Percentiles rank a stretch among this genome's conserved stretches.
phyloP scores from a whole-genome alignment of 495 filamentous ascomycete species.

The Penicillium bialowiezense region DNA sequence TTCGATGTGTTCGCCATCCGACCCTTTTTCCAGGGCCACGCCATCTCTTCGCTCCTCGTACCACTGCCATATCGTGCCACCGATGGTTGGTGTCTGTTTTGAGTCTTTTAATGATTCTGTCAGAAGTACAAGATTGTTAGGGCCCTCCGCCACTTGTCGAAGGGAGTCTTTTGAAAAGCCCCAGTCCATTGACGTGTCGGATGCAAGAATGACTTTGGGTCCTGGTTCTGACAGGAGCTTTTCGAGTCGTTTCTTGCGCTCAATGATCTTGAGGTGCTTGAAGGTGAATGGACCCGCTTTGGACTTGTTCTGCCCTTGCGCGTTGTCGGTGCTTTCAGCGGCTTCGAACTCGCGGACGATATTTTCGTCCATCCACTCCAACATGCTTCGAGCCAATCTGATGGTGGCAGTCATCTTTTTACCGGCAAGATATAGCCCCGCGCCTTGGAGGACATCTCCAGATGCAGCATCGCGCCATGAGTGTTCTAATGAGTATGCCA shows the following conservation, averaged over 20 bases:
- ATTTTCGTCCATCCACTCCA: conserved; percentile 98
- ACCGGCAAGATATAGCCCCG: conserved; percentile 79
- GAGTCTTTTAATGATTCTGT: conserved; percentile 70
- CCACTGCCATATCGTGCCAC: conserved; percentile 66
- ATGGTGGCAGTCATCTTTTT: conserved; percentile 78
- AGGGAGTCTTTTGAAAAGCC: conserved; percentile 89
- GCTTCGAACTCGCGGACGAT: conserved; percentile 90
- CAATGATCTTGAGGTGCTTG: conserved; percentile 75
- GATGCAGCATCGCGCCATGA: conserved; percentile 73
- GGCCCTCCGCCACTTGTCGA: conserved; percentile 66
- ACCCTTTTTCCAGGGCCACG: conserved; percentile 54
- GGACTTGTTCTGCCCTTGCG: conserved; percentile 38
- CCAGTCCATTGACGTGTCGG: conserved; percentile 88
- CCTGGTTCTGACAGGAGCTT: conserved; percentile 50
- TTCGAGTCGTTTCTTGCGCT: conserved; percentile 70
- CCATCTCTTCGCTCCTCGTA: conserved; percentile 65
- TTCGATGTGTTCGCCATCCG: conserved; percentile 60
- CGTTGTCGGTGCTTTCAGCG: conserved; percentile 53
- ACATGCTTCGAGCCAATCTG: conserved; percentile 86
- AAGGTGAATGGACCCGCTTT: conserved; percentile 85
- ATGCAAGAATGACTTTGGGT: conserved; percentile 83
- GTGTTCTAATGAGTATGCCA: conserved; percentile 89
- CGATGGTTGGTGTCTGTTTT: conserved; percentile 43
- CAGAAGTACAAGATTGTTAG: conserved; percentile 77
- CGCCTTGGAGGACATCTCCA: conserved; percentile 56